These are phyloP conservation scores for Kwoniella sp. DNA, from an alignment of 768 basidiomycete genomes.

Conservation along the genomic window DNA sequence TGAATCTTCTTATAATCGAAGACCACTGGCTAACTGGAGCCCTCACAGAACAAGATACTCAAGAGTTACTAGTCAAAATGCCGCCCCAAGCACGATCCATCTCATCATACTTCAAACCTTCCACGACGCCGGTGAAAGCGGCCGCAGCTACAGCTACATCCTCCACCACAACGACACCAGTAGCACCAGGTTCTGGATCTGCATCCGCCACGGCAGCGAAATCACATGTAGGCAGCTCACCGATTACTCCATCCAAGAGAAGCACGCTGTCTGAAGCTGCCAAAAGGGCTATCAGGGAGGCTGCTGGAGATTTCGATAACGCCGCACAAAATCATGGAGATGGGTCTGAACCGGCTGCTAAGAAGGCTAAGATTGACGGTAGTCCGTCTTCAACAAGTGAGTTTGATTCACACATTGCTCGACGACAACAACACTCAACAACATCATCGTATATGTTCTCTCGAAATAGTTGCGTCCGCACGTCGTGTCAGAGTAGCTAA, in stretches of 20 bases:
- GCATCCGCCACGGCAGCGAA: not conserved
- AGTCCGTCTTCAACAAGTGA: constrained; percentile 15
- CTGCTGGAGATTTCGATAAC: not conserved
- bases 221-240: not conserved
- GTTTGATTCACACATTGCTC: not conserved
- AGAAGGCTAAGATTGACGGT: constrained; percentile 15
- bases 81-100: constrained; percentile 30
- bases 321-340: not conserved
- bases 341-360: constrained; percentile 11
- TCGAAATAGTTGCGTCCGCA: no score
- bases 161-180: not conserved
- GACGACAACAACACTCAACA: no score
- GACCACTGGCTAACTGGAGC: no score
- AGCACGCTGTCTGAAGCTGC: constrained; percentile 24
- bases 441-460: no score
- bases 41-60: no score
- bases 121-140: constrained; percentile 11
- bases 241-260: constrained; percentile 15
- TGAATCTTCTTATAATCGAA: no score
- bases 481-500: no score
- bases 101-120: constrained; percentile 33
- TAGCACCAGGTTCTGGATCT: not conserved
- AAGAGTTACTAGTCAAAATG: constrained; percentile 1
- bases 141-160: constrained; percentile 1
- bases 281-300: constrained; percentile 22